A percentile compares a stretch with the other conserved stretches of the same genome.
phyloP scores from a whole-genome alignment of 768 basidiomycete genomes.

The Serendipita vermifera region DNA sequence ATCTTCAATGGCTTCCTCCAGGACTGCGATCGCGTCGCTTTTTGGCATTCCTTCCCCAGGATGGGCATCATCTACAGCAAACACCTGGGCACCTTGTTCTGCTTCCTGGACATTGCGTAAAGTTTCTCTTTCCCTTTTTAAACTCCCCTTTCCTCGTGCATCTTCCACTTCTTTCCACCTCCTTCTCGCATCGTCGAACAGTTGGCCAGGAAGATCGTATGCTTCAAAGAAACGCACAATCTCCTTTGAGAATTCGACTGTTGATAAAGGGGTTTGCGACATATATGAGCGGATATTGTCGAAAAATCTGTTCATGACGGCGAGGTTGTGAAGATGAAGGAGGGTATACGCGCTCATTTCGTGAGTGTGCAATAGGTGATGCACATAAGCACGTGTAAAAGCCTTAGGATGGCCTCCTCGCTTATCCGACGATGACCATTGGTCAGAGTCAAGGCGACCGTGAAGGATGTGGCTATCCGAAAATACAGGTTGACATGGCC shows the following conservation, averaged over 20 bases:
- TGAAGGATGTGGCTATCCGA: constrained; percentile 31
- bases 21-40: too few species aligned
- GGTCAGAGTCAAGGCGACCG: constrained; percentile 28
- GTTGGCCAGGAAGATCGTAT: constrained; percentile 37
- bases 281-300: constrained; percentile 36
- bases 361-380: constrained; percentile 77
- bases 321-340: constrained; percentile 61
- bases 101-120: too few species aligned
- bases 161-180: constrained; percentile 55
- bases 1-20: too few species aligned
- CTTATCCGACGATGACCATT: constrained; percentile 11
- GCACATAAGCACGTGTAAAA: constrained; percentile 52
- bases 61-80: too few species aligned
- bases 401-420: constrained; percentile 14
- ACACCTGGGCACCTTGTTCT: too few species aligned
- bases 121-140: constrained; percentile 38
- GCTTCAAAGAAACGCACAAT: constrained; percentile 35
- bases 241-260: constrained; percentile 25
- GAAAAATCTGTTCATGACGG: constrained; percentile 54
- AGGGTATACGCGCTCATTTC: constrained; percentile 80
- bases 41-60: too few species aligned
- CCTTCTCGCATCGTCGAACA: constrained; percentile 40
- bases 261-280: background rate
- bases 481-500: constrained; percentile 44
- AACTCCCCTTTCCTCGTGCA: constrained; percentile 62